Evolutionary conservation across 805 yeast genomes (phyloP).

Genomic region (Wickerhamiella hasegawae): DNA sequence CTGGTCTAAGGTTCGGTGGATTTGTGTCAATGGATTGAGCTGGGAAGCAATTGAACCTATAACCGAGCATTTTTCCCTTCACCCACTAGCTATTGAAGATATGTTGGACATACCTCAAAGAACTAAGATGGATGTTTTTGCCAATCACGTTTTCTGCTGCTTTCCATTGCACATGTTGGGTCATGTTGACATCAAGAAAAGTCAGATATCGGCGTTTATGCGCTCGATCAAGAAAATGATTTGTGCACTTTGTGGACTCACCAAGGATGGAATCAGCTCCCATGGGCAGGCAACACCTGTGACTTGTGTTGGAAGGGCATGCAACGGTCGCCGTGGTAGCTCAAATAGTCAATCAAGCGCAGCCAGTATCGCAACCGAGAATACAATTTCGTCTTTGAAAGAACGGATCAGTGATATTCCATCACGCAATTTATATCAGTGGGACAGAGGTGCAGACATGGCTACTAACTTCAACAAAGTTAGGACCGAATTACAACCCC

Average conservation of each 20-base stretch:
- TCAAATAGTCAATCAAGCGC: too few species aligned
- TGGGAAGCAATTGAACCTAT: conserved; percentile 41
- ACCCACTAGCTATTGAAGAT: conserved; percentile 43
- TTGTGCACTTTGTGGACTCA: too few species aligned
- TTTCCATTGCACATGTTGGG: conserved; percentile 36
- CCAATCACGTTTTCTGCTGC: conserved; percentile 36
- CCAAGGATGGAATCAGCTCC: too few species aligned
- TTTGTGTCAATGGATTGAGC: conserved; percentile 43
- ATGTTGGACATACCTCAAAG: conserved; percentile 49
- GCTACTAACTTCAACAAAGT: neutral
- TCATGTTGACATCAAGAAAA: neutral
- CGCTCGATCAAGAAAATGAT: too few species aligned
- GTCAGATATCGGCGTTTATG: too few species aligned
- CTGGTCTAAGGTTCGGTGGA: conserved; percentile 40
- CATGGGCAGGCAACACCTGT: too few species aligned
- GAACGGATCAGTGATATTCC: conserved; percentile 1
- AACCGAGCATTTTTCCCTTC: conserved; percentile 30
- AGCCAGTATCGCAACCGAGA: too few species aligned
- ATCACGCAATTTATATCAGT: conserved; percentile 13
- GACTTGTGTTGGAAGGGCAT: too few species aligned
- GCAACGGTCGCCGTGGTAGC: too few species aligned
- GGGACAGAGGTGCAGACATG: conserved; percentile 9
- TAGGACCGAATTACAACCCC: neutral
- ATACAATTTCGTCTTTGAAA: neutral
- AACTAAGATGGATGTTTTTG: conserved; percentile 40